Evolutionary conservation across 106 monocot species (phyloP).

Genomic region (Allium cepa): DNA sequence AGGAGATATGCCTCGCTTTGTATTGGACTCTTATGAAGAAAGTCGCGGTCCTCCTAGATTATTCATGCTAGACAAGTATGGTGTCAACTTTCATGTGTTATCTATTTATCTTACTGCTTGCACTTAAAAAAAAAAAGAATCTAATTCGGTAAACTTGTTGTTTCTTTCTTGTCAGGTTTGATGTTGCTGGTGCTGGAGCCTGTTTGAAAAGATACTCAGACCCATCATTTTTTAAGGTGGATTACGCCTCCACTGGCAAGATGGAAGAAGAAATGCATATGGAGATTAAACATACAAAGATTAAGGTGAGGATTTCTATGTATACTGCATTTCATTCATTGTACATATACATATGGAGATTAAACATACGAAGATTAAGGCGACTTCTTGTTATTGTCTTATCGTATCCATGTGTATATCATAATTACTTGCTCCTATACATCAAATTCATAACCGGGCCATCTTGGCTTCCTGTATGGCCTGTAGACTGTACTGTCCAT

Average conservation of each 20-base stretch:
- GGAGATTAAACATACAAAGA: slow-evolving; percentile 66
- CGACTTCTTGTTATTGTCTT: no score
- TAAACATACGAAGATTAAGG: no score
- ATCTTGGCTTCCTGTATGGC: no score
- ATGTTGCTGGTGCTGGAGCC: slow-evolving; percentile 92
- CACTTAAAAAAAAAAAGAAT: no score
- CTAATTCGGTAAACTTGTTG: neutral
- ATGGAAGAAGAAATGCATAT: slow-evolving; percentile 42
- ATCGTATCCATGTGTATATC: no score
- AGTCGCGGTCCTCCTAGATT: slow-evolving; percentile 81
- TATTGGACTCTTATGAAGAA: slow-evolving; percentile 97
- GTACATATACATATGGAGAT: no score
- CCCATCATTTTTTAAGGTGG: slow-evolving; percentile 86
- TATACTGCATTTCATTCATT: no score
- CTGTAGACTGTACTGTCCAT: no score
- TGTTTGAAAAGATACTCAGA: slow-evolving; percentile 96
- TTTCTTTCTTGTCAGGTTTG: slow-evolving; percentile 63
- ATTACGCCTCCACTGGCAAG: slow-evolving; percentile 36
- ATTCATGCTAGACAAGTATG: slow-evolving; percentile 89
- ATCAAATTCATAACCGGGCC: no score
- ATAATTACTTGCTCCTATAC: no score
- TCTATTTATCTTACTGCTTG: neutral
- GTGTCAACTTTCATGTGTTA: neutral
- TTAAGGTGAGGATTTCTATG: slow-evolving; percentile 37
- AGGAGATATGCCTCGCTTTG: slow-evolving; percentile 94